Evolutionary conservation across 495 filamentous ascomycete species (phyloP).

Genomic region (Tuber brumale): DNA sequence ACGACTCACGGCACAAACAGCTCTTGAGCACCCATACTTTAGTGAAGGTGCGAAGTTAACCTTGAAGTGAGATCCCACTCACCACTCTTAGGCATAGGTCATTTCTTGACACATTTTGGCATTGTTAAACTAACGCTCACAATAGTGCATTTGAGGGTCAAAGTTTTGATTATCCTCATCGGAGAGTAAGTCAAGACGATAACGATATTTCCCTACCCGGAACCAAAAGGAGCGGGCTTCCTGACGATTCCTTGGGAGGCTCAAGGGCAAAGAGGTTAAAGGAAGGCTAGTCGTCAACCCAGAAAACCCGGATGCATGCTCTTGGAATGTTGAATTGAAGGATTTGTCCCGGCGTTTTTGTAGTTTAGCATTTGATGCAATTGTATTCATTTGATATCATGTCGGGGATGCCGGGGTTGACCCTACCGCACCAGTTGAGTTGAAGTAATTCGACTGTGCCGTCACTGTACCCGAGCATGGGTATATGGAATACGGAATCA

Average conservation of each 20-base stretch:
- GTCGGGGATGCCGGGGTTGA: not conserved
- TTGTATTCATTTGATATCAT: not conserved
- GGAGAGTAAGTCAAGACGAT: slow-evolving; percentile 85
- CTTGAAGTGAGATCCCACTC: slow-evolving; percentile 25
- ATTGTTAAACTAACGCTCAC: slow-evolving; percentile 53
- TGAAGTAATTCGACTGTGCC: not conserved
- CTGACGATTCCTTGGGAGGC: slow-evolving; percentile 68
- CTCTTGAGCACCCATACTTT: slow-evolving; percentile 85
- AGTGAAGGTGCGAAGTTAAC: slow-evolving; percentile 46
- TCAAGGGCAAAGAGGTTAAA: slow-evolving; percentile 61
- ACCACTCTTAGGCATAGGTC: not conserved
- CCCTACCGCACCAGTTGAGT: not conserved
- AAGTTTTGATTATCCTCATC: slow-evolving; percentile 78
- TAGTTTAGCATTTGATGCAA: not conserved
- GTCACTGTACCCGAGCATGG: not conserved
- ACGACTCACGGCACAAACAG: slow-evolving; percentile 75
- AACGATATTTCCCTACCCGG: slow-evolving; percentile 89
- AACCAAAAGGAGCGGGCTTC: slow-evolving; percentile 81
- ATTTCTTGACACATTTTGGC: not conserved
- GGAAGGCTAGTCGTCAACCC: slow-evolving; percentile 47
- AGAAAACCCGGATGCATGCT: not conserved
- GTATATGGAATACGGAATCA: not conserved
- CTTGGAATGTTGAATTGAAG: not conserved
- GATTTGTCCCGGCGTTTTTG: not conserved
- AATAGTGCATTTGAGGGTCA: slow-evolving; percentile 87